phyloP scores from a whole-genome alignment of 2,329 filamentous ascomycete species.

The Penicillium griseofulvum region DNA sequence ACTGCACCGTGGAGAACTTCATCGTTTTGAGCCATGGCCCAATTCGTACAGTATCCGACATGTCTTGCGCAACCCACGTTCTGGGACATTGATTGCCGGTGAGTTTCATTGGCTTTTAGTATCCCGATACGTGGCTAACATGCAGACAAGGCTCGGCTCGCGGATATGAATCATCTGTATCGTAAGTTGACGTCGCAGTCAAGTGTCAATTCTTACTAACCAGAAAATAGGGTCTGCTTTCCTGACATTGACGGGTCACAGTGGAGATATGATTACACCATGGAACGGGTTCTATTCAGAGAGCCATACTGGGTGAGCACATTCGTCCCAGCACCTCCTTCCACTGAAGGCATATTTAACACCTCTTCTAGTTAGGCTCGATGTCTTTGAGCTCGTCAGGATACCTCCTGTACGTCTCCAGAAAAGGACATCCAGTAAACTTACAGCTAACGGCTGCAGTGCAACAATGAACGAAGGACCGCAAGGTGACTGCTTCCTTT shows the following conservation, averaged over 20 bases:
- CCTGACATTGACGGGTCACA: slow-evolving; percentile 31
- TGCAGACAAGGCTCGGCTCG: slow-evolving; percentile 26
- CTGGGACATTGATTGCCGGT: slow-evolving; percentile 40
- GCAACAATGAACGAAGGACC: slow-evolving; percentile 38
- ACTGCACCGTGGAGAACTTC: slow-evolving; percentile 29
- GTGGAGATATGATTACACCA: slow-evolving; percentile 34
- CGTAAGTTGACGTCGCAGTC: slow-evolving; percentile 24
- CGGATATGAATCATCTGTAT: slow-evolving; percentile 31
- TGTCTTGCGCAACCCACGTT: slow-evolving; percentile 34
- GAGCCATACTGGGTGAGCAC: slow-evolving; percentile 32
- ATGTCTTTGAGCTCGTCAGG: slow-evolving; percentile 38
- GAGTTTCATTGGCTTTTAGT: slow-evolving; percentile 15
- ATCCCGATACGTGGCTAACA: slow-evolving; percentile 15
- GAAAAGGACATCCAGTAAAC: not conserved
- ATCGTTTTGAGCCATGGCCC: slow-evolving; percentile 31
- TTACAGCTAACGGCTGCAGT: slow-evolving; percentile 25
- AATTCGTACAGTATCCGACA: slow-evolving; percentile 29
- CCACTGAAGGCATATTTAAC: not conserved
- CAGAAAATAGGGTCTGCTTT: slow-evolving; percentile 29
- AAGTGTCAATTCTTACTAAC: slow-evolving; percentile 6
- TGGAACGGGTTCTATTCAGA: slow-evolving; percentile 34
- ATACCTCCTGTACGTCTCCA: slow-evolving; percentile 31
- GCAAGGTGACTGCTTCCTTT: slow-evolving; percentile 33
- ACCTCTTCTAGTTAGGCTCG: slow-evolving; percentile 31
- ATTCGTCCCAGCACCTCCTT: not conserved